Percentiles rank a stretch among this genome's conserved stretches.
Evolutionary conservation across 495 filamentous ascomycete genomes (phyloP).

Genomic region (Tuber calosporum): DNA sequence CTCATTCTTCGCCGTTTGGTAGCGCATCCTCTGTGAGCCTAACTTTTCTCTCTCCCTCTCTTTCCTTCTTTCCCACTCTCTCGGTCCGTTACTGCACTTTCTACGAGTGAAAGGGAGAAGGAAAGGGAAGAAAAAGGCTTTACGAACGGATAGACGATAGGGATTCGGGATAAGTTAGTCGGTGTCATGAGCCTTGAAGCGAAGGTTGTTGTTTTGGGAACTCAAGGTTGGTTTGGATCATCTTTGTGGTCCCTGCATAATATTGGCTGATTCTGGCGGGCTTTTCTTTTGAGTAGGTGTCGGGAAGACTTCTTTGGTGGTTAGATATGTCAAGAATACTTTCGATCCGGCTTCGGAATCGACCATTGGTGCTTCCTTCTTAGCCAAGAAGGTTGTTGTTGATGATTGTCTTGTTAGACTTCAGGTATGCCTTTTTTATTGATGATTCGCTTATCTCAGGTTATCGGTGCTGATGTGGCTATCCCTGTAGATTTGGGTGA

Average conservation of each 20-base stretch:
- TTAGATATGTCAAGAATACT: constrained; percentile 73
- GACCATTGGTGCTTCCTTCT: constrained; percentile 88
- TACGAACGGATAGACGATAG: not conserved
- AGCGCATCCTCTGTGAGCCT: not conserved
- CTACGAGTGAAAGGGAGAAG: not conserved
- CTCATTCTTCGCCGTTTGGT: not conserved
- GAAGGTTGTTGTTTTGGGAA: constrained; percentile 84
- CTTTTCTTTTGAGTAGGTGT: constrained; percentile 54
- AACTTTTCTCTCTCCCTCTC: not conserved
- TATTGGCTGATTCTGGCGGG: not conserved
- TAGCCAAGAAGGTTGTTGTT: constrained; percentile 87
- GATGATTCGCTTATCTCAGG: constrained; percentile 7
- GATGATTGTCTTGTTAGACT: constrained; percentile 50
- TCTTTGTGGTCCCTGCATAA: not conserved
- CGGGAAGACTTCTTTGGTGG: constrained; percentile 87
- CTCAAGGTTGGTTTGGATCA: constrained; percentile 52
- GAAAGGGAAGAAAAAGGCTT: not conserved
- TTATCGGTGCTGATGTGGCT: not conserved
- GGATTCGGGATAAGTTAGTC: not conserved
- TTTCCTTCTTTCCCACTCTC: not conserved
- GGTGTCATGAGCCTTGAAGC: constrained; percentile 68
- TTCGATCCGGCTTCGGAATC: constrained; percentile 66
- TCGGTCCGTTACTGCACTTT: not conserved
- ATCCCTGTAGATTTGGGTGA: constrained; percentile 34
- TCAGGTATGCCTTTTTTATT: constrained; percentile 65